These are phyloP conservation scores for Castanea crenata DNA, from an alignment of 306 rosid species.

Conservation along the genomic window DNA sequence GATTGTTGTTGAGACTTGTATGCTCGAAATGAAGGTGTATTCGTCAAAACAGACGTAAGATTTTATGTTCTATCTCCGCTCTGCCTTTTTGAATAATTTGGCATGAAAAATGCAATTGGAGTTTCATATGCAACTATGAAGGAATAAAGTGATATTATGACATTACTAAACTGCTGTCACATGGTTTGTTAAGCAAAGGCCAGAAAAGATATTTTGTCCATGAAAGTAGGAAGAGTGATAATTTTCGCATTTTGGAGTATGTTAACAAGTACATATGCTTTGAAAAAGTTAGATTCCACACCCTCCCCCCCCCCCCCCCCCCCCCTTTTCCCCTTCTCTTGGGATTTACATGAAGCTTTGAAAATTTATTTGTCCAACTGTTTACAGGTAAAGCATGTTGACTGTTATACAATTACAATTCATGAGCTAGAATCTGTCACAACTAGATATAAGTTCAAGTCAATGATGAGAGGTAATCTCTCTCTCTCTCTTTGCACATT, in stretches of 20 bases:
- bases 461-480: constrained; percentile 95
- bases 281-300: background rate
- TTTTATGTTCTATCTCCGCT: background rate
- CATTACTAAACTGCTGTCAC: background rate
- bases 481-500: constrained; percentile 4
- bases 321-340: too few species aligned
- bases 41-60: background rate
- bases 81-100: background rate
- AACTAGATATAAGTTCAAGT: constrained; percentile 69
- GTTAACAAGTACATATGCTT: background rate
- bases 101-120: background rate
- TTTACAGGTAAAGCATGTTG: constrained; percentile 77
- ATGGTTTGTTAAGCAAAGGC: background rate
- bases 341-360: background rate
- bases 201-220: too few species aligned
- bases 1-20: background rate
- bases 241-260: too few species aligned
- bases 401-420: constrained; percentile 62
- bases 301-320: too few species aligned
- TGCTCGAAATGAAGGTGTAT: background rate
- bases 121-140: background rate
- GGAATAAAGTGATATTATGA: background rate
- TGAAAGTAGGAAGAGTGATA: too few species aligned
- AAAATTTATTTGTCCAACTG: background rate
- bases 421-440: constrained; percentile 80